These are phyloP conservation scores for Penicillium pulvis DNA, from an alignment of 495 filamentous ascomycete genomes.

Conservation along the genomic window DNA sequence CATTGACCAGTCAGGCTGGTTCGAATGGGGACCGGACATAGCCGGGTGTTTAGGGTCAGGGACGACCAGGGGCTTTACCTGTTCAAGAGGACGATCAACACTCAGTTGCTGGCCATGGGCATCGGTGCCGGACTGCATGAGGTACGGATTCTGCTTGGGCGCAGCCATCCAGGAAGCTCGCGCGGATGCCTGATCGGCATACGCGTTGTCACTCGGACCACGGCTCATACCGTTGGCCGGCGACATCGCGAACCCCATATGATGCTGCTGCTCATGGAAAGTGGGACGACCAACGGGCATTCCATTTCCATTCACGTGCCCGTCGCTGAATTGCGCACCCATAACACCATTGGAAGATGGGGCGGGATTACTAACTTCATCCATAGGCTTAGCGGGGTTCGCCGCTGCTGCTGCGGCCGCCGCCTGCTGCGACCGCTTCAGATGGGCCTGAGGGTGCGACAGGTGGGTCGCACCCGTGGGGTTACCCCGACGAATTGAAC, in stretches of 20 bases:
- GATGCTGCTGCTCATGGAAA: slow-evolving; percentile 43
- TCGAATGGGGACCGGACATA: slow-evolving; percentile 45
- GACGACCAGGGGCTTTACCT: slow-evolving; percentile 50
- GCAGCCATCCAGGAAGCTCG: slow-evolving; percentile 49
- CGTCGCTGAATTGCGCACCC: slow-evolving; percentile 48
- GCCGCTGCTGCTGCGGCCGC: slow-evolving; percentile 51
- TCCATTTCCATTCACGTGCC: slow-evolving; percentile 49
- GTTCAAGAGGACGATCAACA: slow-evolving; percentile 53
- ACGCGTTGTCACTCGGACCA: slow-evolving; percentile 44
- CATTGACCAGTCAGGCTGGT: slow-evolving; percentile 67
- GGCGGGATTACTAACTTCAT: slow-evolving; percentile 51
- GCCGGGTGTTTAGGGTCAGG: slow-evolving; percentile 47
- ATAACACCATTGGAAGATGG: slow-evolving; percentile 47
- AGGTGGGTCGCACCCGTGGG: slow-evolving; percentile 90
- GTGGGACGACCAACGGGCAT: slow-evolving; percentile 41
- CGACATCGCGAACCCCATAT: slow-evolving; percentile 46
- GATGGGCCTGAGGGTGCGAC: slow-evolving; percentile 84
- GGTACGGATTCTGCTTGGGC: slow-evolving; percentile 52
- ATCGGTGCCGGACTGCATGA: slow-evolving; percentile 46
- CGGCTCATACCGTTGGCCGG: slow-evolving; percentile 51
- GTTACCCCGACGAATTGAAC: slow-evolving; percentile 91
- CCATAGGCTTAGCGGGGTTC: slow-evolving; percentile 56
- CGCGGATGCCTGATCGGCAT: slow-evolving; percentile 40
- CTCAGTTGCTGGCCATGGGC: slow-evolving; percentile 47
- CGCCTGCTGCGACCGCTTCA: slow-evolving; percentile 67